phyloP scores from a whole-genome alignment of 2,329 filamentous ascomycete genomes.

The Fusarium mangiferae region DNA sequence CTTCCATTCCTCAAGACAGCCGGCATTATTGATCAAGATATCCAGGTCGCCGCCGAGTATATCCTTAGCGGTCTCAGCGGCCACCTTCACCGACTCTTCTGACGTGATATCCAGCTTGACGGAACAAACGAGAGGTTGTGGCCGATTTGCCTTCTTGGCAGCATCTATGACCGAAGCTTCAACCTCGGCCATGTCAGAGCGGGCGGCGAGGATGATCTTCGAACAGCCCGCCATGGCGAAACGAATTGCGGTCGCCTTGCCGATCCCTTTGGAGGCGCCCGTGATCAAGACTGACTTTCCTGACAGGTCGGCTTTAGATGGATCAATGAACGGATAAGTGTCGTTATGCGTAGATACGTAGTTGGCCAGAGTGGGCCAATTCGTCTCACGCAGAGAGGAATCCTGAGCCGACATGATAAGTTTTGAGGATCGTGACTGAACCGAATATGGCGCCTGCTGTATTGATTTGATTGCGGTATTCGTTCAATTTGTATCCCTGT shows the following conservation, averaged over 20 bases:
- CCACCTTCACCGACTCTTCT: slow-evolving; percentile 45
- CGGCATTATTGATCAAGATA: slow-evolving; percentile 57
- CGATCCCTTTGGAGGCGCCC: slow-evolving; percentile 34
- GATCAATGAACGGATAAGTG: slow-evolving; percentile 61
- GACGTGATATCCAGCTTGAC: slow-evolving; percentile 54
- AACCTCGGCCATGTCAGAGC: slow-evolving; percentile 54
- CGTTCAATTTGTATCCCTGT: rapidly evolving
- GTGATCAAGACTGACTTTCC: slow-evolving; percentile 46
- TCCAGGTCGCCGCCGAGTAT: slow-evolving; percentile 51
- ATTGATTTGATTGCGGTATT: rapidly evolving
- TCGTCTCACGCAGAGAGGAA: not conserved
- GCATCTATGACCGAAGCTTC: slow-evolving; percentile 48
- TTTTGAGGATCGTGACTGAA: not conserved
- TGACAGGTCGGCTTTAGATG: slow-evolving; percentile 50
- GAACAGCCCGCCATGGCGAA: slow-evolving; percentile 65
- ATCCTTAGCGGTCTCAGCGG: slow-evolving; percentile 37
- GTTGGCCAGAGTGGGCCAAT: not conserved
- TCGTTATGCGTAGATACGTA: not conserved
- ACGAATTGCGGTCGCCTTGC: slow-evolving; percentile 61
- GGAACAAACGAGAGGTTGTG: slow-evolving; percentile 49
- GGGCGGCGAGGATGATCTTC: slow-evolving; percentile 62
- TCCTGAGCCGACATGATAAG: not conserved
- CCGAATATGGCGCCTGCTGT: rapidly evolving
- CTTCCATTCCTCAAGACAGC: slow-evolving; percentile 50
- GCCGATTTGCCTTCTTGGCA: slow-evolving; percentile 45